Percentiles rank a stretch among this genome's conserved stretches.
Conservation (phyloP, 2,329 filamentous ascomycete species). For the Sphaerostilbella broomeana region DNA sequence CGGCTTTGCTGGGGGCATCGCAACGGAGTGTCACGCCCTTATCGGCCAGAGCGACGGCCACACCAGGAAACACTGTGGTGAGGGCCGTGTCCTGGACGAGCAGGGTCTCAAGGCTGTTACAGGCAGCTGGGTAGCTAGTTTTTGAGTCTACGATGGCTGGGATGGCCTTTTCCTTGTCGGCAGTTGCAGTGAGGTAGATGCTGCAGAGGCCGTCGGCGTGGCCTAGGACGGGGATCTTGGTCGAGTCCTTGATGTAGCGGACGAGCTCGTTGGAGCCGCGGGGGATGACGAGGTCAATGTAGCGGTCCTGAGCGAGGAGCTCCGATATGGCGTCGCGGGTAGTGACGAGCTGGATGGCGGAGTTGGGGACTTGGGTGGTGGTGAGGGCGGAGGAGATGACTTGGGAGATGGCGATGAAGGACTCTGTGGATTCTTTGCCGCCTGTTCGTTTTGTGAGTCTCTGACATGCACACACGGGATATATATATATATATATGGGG, state of each 20-base stretch:
- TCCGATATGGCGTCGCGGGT: constrained; percentile 86
- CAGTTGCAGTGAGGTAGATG: constrained; percentile 75
- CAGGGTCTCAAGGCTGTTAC: constrained; percentile 89
- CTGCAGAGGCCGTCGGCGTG: constrained; percentile 92
- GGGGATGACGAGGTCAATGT: constrained; percentile 93
- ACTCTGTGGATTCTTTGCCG: constrained; percentile 90
- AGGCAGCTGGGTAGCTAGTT: constrained; percentile 88
- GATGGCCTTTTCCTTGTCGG: constrained; percentile 63
- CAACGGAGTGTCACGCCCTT: constrained; percentile 80
- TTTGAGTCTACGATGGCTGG: constrained; percentile 86
- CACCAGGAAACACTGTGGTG: constrained; percentile 57
- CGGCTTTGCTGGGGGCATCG: constrained; percentile 61
- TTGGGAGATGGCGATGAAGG: constrained; percentile 84
- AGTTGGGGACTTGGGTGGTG: constrained; percentile 69
- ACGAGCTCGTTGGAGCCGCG: constrained; percentile 87
- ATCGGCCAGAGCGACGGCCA: constrained; percentile 66
- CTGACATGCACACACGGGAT: background rate
- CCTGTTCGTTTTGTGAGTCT: constrained; percentile 39
- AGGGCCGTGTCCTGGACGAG: constrained; percentile 72
- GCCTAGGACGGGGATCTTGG: constrained; percentile 90
- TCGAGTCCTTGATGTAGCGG: constrained; percentile 79
- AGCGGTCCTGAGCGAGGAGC: constrained; percentile 75
- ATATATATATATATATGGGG: too few relatives aligned
- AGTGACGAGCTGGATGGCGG: constrained; percentile 86
- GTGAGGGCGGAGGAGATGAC: constrained; percentile 75